phyloP scores from a whole-genome alignment of 2,329 filamentous ascomycete genomes.

The Byssothecium circinans region DNA sequence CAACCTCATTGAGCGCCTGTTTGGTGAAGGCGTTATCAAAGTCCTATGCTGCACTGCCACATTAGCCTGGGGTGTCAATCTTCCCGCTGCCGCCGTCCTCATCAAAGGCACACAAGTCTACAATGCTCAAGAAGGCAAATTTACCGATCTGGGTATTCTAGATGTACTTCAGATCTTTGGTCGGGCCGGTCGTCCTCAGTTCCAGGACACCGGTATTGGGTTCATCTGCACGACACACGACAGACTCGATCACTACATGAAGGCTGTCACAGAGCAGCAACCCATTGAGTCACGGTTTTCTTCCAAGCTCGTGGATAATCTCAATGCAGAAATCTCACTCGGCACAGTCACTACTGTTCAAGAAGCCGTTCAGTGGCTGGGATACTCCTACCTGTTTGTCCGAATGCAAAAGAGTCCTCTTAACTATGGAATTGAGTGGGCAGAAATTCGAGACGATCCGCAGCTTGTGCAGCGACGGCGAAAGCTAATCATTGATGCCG shows the following conservation, averaged over 20 bases:
- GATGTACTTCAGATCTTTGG: conserved; percentile 98
- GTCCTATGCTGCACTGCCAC: conserved; percentile 98
- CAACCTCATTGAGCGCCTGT: conserved; percentile 93
- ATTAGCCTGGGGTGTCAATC: conserved; percentile 96
- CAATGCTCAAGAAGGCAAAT: conserved; percentile 94
- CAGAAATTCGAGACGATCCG: conserved; percentile 85
- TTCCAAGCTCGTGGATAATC: conserved; percentile 88
- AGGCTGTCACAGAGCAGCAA: conserved; percentile 90
- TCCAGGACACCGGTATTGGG: conserved; percentile 95
- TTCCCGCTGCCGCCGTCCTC: conserved; percentile 92
- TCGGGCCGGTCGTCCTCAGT: conserved; percentile 95
- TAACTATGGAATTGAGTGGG: conserved; percentile 93
- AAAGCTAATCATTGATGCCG: conserved; percentile 85
- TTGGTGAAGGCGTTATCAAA: conserved; percentile 88
- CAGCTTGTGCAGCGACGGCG: conserved; percentile 82
- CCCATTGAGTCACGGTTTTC: conserved; percentile 98
- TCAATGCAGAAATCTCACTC: conserved; percentile 91
- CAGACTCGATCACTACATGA: conserved; percentile 86
- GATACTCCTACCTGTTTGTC: conserved; percentile 96
- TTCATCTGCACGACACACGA: conserved; percentile 98
- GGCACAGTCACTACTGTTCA: conserved; percentile 93
- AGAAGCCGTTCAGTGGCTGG: conserved; percentile 95
- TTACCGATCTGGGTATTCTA: conserved; percentile 91
- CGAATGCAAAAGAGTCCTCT: conserved; percentile 92
- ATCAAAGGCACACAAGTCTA: conserved; percentile 99